phyloP scores from a whole-genome alignment of 2,329 filamentous ascomycete species.

The Calonectria crousiana region DNA sequence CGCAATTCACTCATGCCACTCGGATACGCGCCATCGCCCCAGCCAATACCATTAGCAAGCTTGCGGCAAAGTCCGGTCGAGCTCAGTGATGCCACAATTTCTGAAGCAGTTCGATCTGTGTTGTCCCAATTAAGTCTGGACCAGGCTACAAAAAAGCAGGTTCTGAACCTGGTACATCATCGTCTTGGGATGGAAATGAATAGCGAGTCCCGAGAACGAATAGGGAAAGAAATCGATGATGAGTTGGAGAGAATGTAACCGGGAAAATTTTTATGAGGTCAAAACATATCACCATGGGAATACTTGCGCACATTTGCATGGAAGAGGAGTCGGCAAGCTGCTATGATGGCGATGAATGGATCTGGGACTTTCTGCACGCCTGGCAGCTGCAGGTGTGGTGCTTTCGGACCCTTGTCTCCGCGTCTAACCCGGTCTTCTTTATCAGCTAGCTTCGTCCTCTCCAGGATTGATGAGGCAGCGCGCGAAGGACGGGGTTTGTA shows the following conservation, averaged over 20 bases:
- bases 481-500: not conserved
- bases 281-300: not conserved
- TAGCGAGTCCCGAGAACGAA: conserved; percentile 87
- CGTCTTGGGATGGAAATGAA: conserved; percentile 88
- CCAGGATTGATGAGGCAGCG: not conserved
- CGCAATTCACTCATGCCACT: conserved; percentile 74
- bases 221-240: conserved; percentile 92
- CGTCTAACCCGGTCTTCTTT: not conserved
- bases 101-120: conserved; percentile 87
- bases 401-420: not conserved
- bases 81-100: conserved; percentile 83
- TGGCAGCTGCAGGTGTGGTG: no score
- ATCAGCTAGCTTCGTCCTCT: not conserved
- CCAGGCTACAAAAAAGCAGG: conserved; percentile 97
- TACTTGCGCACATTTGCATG: not conserved
- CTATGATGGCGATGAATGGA: no score
- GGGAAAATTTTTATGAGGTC: not conserved
- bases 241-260: conserved; percentile 93
- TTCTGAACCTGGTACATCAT: conserved; percentile 90
- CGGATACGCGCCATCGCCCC: conserved; percentile 83
- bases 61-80: conserved; percentile 72
- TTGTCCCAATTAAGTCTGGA: conserved; percentile 93
- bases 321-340: no score
- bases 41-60: conserved; percentile 62
- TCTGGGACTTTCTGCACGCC: no score